Evolutionary conservation across 805 yeast genomes (phyloP), one percentile per base, ranked within the genome.

Genomic region (Saccharomyces paradoxus): DNA sequence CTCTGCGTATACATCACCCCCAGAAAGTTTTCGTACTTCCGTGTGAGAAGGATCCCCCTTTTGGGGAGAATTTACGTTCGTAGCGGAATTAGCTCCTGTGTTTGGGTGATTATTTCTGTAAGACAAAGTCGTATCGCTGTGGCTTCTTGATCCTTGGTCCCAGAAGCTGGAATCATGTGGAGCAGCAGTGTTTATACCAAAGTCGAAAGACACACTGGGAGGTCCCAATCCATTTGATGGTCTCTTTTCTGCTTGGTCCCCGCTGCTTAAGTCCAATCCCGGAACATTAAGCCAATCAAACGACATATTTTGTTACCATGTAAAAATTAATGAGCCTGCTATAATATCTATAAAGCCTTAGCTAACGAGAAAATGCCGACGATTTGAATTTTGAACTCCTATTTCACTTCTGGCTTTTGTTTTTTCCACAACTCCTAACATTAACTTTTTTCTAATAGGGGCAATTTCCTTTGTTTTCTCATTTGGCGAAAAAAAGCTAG

Each of bases 251-350:
- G 48, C 37, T 12, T 52, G 52, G n/a, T 55, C 56, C 17, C 65
- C 65, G 37, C 60, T 56, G 48, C 67, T 60, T 14, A 50, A 26
- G 53, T 44, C 58, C 21, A 72, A 57, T 4, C 74, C 77, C 5
- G 78, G 75, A 26, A 76, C 67, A 55, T 78, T 78, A 50, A 79
- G 66, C 83, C 83, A 80, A 59, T 80, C 83, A 58, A 77, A 78
- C 10, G 82, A 67, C 82, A 55, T 75, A 54, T 51, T 63, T n/a
- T 22, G 24, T 37, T 37, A 17, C 22, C 24, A n/a, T 49, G 51
- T 28, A 26, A 26, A 22, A 37, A 27, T 48, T 31, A 26, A 31
- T 9, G 28, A 22, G 32, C 13, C 24, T 22, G 41, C 13, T 32
- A 21, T 52, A 41, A 41, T 29, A 13, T 48, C 48, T n/a, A 48